Evolutionary conservation across 257 asterid species (phyloP).

Genomic region (Craterostigma plantagineum): DNA sequence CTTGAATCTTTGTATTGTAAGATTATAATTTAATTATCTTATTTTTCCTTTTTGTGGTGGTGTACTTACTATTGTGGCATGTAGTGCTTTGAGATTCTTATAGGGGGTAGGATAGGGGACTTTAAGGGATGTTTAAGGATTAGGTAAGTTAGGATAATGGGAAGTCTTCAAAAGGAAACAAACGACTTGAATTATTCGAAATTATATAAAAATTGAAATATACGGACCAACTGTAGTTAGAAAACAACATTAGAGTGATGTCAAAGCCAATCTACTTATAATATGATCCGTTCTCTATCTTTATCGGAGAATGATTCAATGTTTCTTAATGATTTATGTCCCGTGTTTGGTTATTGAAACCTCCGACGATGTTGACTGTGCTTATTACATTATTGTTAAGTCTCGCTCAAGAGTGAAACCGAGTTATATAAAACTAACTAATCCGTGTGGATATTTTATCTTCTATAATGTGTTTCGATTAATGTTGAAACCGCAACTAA

Average conservation of each 20-base stretch:
- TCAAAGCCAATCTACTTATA: slow-evolving; percentile 28
- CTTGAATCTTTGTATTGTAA: neutral
- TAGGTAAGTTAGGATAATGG: too few relatives aligned
- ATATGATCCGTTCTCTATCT: slow-evolving; percentile 6
- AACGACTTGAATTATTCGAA: neutral
- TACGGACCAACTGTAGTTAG: slow-evolving; percentile 19
- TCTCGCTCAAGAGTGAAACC: too few relatives aligned
- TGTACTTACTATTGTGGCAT: neutral
- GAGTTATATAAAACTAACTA: too few relatives aligned
- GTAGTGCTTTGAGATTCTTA: neutral
- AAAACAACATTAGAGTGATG: slow-evolving; percentile 39
- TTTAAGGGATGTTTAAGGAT: too few relatives aligned
- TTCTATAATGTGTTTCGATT: neutral
- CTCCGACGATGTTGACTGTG: neutral
- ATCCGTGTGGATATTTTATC: too few relatives aligned
- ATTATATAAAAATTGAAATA: neutral
- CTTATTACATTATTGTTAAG: too few relatives aligned
- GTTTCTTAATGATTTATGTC: neutral
- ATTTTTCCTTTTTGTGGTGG: too few relatives aligned
- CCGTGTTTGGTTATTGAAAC: neutral
- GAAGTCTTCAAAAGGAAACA: too few relatives aligned
- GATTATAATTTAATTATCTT: too few relatives aligned
- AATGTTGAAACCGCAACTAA: neutral
- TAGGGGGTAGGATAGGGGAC: neutral
- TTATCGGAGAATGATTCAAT: slow-evolving; percentile 1